These are phyloP conservation scores for Microbotryomycetes sp. DNA, from an alignment of 1,284 basidiomycete species.

Conservation along the genomic window DNA sequence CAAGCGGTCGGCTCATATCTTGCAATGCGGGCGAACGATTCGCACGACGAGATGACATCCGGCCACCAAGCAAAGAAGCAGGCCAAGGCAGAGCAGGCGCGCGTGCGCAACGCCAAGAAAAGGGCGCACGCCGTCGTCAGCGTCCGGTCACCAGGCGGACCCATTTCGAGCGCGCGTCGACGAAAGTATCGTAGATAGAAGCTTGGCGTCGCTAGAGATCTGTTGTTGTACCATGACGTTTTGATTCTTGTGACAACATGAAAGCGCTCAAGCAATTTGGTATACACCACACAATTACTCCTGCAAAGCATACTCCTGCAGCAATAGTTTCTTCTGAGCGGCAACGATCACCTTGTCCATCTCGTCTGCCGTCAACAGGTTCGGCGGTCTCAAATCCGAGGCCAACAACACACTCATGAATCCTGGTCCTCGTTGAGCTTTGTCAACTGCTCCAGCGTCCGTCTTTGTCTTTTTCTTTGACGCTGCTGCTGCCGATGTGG, in stretches of 20 bases:
- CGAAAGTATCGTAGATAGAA: background rate
- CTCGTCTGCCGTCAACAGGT: constrained; percentile 65
- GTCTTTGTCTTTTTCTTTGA: constrained; percentile 27
- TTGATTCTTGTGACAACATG: background rate
- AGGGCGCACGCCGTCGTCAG: constrained; percentile 15
- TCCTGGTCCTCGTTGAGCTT: constrained; percentile 29
- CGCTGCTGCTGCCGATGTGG: constrained; percentile 5
- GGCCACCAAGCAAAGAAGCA: constrained; percentile 34
- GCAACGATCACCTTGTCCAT: constrained; percentile 71
- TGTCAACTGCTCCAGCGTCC: constrained; percentile 24
- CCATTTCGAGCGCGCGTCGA: background rate
- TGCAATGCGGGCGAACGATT: no score
- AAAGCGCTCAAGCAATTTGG: no score
- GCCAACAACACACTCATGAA: constrained; percentile 69
- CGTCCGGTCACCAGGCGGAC: background rate
- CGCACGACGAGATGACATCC: constrained; percentile 26
- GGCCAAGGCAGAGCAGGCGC: constrained; percentile 21
- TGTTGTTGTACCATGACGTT: background rate
- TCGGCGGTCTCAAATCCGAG: constrained; percentile 65
- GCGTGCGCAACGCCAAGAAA: constrained; percentile 27
- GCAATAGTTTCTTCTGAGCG: constrained; percentile 70
- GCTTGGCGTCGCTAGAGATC: background rate
- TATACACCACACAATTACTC: no score
- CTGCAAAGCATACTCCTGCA: constrained; percentile 60
- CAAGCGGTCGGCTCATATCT: no score